A percentile compares a stretch with the other conserved stretches of the same genome.
Conservation (phyloP, 2,329 filamentous ascomycete species). For the Pseudocercospora vitis region DNA sequence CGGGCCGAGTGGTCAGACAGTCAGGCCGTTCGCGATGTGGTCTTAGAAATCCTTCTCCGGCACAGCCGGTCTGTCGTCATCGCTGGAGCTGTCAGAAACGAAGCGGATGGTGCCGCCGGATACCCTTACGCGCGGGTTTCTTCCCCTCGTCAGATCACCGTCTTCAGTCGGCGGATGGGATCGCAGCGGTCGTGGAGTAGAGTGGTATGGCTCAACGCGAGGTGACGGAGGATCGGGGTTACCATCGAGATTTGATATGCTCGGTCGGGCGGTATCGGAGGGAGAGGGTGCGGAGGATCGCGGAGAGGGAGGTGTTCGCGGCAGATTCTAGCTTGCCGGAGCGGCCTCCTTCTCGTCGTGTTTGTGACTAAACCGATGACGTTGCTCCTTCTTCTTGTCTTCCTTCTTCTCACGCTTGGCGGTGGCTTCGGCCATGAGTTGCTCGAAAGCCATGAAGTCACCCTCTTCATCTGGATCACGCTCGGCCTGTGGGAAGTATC, state of each 20-base stretch:
- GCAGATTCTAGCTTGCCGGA: conserved; percentile 10
- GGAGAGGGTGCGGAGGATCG: neutral
- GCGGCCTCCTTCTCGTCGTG: conserved; percentile 21
- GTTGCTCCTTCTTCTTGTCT: conserved; percentile 63
- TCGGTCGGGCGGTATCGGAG: neutral
- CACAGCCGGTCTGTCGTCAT: neutral
- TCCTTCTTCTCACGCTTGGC: conserved; percentile 86
- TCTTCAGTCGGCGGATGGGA: conserved; percentile 4
- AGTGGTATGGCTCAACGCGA: neutral
- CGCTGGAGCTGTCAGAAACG: neutral
- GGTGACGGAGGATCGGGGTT: neutral
- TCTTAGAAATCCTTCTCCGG: conserved; percentile 6
- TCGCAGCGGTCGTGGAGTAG: neutral
- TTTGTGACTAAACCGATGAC: conserved; percentile 19
- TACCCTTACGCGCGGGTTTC: neutral
- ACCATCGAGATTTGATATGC: neutral
- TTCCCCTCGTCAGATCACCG: neutral
- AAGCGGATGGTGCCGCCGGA: neutral
- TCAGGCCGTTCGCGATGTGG: neutral
- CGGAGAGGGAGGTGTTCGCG: neutral
- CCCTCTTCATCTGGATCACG: conserved; percentile 94
- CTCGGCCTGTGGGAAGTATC: conserved; percentile 61
- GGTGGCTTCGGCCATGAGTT: conserved; percentile 93
- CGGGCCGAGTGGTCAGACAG: neutral
- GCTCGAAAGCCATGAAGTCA: conserved; percentile 97